These are phyloP conservation scores for Pythium diclinum DNA, from an alignment of 352 stramenopile species.

Conservation along the genomic window DNA sequence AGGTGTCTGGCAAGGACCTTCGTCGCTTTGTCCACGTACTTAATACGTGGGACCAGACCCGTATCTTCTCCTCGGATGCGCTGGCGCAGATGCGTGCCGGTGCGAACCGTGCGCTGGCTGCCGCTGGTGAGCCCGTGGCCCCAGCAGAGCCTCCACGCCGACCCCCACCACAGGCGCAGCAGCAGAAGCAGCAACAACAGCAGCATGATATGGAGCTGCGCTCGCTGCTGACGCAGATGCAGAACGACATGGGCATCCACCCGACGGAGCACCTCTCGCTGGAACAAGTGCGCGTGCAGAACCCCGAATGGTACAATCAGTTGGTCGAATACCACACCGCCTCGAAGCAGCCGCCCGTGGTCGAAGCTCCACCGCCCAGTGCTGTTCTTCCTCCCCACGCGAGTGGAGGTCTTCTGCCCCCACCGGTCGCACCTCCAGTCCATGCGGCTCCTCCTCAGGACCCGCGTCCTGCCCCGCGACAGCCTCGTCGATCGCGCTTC, in stretches of 20 bases:
- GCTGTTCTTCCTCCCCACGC: slow-evolving; percentile 9
- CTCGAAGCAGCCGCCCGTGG: slow-evolving; percentile 19
- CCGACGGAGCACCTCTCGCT: slow-evolving; percentile 83
- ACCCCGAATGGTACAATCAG: slow-evolving; percentile 82
- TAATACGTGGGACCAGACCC: slow-evolving; percentile 78
- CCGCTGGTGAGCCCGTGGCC: slow-evolving; percentile 38
- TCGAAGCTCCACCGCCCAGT: slow-evolving; percentile 16
- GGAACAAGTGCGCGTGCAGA: slow-evolving; percentile 84
- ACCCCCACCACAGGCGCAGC: slow-evolving; percentile 2
- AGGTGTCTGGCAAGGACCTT: slow-evolving; percentile 81
- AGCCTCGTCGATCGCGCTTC: slow-evolving; percentile 36
- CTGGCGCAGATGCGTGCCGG: slow-evolving; percentile 67
- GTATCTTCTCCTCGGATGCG: slow-evolving; percentile 50
- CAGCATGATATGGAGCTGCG: slow-evolving; percentile 79
- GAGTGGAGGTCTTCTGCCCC: slow-evolving; percentile 17
- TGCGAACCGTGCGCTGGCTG: slow-evolving; percentile 52
- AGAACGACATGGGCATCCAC: slow-evolving; percentile 88
- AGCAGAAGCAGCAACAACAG: slow-evolving; percentile 28
- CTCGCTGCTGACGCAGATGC: slow-evolving; percentile 70
- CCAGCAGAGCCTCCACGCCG: slow-evolving; percentile 16
- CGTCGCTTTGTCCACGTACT: slow-evolving; percentile 81
- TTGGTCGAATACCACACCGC: slow-evolving; percentile 65
- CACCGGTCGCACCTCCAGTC: slow-evolving; percentile 8
- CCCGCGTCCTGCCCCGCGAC: slow-evolving; percentile 22
- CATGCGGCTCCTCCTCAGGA: slow-evolving; percentile 2